Percentiles rank a stretch among this genome's conserved stretches.
Conservation (phyloP, 2,329 filamentous ascomycete species). For the Sporothrix pseudoabietina region DNA sequence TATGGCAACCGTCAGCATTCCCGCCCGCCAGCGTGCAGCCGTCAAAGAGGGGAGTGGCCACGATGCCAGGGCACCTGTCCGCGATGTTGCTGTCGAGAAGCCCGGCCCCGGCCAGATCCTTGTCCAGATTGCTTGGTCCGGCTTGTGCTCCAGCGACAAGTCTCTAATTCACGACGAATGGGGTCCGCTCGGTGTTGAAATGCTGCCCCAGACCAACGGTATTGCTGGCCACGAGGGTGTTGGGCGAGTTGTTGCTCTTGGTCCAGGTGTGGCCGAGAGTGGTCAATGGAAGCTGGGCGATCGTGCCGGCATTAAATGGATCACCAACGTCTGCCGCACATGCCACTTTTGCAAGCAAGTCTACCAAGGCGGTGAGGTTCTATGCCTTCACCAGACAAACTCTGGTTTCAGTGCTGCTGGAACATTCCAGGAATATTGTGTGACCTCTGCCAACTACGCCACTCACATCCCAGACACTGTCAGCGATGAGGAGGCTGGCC, state of each 20-base stretch:
- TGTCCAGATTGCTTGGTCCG: slow-evolving; percentile 31
- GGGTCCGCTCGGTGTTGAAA: slow-evolving; percentile 26
- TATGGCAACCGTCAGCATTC: slow-evolving; percentile 30
- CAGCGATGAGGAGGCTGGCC: slow-evolving; percentile 56
- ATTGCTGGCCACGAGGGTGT: slow-evolving; percentile 47
- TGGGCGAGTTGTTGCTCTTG: slow-evolving; percentile 43
- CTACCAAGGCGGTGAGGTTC: slow-evolving; percentile 42
- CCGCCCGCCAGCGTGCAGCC: slow-evolving; percentile 30
- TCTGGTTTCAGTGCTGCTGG: slow-evolving; percentile 40
- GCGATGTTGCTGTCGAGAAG: slow-evolving; percentile 13
- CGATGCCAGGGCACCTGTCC: slow-evolving; percentile 11
- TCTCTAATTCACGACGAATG: slow-evolving; percentile 34
- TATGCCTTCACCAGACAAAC: slow-evolving; percentile 37
- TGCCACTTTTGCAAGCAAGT: slow-evolving; percentile 45
- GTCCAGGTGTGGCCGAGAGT: slow-evolving; percentile 37
- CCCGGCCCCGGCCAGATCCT: slow-evolving; percentile 32
- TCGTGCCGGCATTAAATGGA: slow-evolving; percentile 45
- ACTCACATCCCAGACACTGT: slow-evolving; percentile 53
- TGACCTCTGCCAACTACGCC: slow-evolving; percentile 57
- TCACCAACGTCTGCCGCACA: slow-evolving; percentile 41
- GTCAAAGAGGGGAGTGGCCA: slow-evolving; percentile 29
- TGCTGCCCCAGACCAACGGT: slow-evolving; percentile 21
- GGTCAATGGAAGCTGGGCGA: slow-evolving; percentile 43
- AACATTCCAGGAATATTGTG: slow-evolving; percentile 62
- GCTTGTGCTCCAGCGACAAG: slow-evolving; percentile 34